These are phyloP conservation scores for Phytophthora hybrid DNA, from an alignment of 352 stramenopile genomes.

Conservation along the genomic window DNA sequence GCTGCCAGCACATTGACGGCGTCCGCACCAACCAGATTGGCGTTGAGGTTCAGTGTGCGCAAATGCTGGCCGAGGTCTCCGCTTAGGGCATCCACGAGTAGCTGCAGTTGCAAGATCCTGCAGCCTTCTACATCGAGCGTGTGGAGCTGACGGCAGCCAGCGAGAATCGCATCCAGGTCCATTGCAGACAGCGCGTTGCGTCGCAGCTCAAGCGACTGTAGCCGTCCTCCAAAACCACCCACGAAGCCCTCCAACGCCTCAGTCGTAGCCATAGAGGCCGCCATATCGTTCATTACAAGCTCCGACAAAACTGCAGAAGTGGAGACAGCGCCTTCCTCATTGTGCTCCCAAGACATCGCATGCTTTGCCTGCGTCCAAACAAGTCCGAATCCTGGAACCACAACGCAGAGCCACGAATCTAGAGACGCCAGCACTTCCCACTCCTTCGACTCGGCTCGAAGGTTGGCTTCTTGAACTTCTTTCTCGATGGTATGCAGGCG, in stretches of 20 bases:
- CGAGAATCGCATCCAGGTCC: slow-evolving; percentile 40
- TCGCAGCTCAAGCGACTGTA: slow-evolving; percentile 39
- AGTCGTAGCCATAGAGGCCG: slow-evolving; percentile 23
- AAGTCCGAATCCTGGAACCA: slow-evolving; percentile 40
- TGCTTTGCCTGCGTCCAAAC: slow-evolving; percentile 35
- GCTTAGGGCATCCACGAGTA: slow-evolving; percentile 41
- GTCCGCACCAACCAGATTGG: slow-evolving; percentile 42
- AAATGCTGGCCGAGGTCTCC: slow-evolving; percentile 35
- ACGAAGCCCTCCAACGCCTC: slow-evolving; percentile 37
- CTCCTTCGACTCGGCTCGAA: slow-evolving; percentile 16
- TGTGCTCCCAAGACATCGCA: slow-evolving; percentile 31
- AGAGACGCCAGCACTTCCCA: slow-evolving; percentile 38
- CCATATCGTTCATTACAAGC: slow-evolving; percentile 46
- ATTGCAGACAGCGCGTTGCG: slow-evolving; percentile 41
- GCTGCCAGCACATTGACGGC: slow-evolving; percentile 34
- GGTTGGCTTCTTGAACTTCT: slow-evolving; percentile 24
- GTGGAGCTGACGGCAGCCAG: slow-evolving; percentile 28
- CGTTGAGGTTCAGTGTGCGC: slow-evolving; percentile 41
- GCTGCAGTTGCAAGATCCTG: slow-evolving; percentile 40
- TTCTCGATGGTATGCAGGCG: slow-evolving; percentile 37
- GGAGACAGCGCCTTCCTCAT: slow-evolving; percentile 4
- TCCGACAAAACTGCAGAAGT: slow-evolving; percentile 30
- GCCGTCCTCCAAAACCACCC: slow-evolving; percentile 30
- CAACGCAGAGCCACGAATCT: slow-evolving; percentile 35
- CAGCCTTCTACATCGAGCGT: slow-evolving; percentile 45